Evolutionary conservation across 352 stramenopile genomes (phyloP).

Genomic region (Pythium apleroticum): DNA sequence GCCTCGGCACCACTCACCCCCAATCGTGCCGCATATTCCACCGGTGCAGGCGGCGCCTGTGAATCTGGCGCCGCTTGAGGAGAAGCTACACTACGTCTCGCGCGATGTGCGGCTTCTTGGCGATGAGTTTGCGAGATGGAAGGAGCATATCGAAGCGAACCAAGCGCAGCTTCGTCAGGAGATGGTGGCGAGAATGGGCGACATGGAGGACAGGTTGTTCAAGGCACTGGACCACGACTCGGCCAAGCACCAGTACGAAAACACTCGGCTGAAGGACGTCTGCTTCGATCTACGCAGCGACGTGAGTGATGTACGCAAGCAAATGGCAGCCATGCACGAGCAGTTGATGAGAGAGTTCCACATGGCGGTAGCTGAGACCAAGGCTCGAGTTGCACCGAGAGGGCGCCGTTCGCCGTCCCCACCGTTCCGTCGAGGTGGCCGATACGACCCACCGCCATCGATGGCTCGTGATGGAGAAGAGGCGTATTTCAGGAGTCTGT

Average conservation of each 20-base stretch:
- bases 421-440: neutral
- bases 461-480: constrained; percentile 5
- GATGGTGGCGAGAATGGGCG: constrained; percentile 30
- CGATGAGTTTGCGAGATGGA: constrained; percentile 37
- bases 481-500: neutral
- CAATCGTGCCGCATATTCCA: neutral
- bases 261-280: constrained; percentile 48
- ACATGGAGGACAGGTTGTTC: constrained; percentile 45
- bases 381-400: neutral
- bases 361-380: neutral
- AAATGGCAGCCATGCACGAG: neutral
- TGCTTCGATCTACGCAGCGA: constrained; percentile 45
- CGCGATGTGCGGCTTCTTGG: constrained; percentile 23
- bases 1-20: constrained; percentile 13
- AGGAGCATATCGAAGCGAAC: constrained; percentile 25
- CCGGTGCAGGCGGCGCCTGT: constrained; percentile 7
- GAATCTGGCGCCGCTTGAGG: constrained; percentile 23
- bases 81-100: constrained; percentile 21
- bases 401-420: neutral
- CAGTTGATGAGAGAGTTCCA: constrained; percentile 13
- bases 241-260: constrained; percentile 39
- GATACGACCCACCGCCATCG: neutral
- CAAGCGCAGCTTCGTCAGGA: constrained; percentile 32
- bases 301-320: constrained; percentile 31
- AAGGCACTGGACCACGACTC: constrained; percentile 42